A percentile compares a stretch with the other conserved stretches of the same genome.
phyloP scores from a whole-genome alignment of 768 basidiomycete genomes.

The Boletus sp. region DNA sequence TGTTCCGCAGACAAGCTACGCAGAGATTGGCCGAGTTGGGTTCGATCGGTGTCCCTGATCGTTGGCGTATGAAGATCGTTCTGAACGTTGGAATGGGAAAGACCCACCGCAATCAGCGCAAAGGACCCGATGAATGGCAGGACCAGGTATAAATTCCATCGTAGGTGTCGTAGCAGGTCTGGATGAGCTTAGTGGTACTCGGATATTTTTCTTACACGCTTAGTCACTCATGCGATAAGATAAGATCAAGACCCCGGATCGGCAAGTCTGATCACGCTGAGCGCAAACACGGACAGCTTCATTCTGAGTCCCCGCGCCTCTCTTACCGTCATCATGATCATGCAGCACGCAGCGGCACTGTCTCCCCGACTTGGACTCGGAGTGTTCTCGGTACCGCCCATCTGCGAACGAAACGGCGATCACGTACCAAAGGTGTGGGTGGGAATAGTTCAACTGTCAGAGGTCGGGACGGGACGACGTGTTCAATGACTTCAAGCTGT shows the following conservation, averaged over 20 bases:
- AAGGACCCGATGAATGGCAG: constrained; percentile 77
- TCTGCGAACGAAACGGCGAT: no score
- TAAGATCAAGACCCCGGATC: constrained; percentile 12
- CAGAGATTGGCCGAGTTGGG: constrained; percentile 94
- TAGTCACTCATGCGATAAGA: constrained; percentile 21
- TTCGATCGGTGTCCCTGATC: constrained; percentile 75
- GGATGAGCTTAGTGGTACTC: neutral
- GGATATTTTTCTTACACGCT: constrained; percentile 3
- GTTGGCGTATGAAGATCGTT: constrained; percentile 1
- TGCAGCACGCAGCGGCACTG: no score
- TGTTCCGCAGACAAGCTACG: constrained; percentile 84
- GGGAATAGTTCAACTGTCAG: no score
- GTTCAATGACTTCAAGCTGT: no score
- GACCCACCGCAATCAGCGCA: constrained; percentile 84
- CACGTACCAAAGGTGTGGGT: no score
- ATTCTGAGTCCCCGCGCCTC: no score
- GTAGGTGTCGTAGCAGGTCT: neutral
- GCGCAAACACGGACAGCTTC: no score
- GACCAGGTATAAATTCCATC: constrained; percentile 80
- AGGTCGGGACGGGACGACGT: no score
- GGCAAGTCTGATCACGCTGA: no score
- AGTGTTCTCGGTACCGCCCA: no score
- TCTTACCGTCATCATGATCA: no score
- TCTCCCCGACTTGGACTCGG: no score
- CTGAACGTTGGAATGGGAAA: neutral